phyloP scores from a whole-genome alignment of 495 filamentous ascomycete genomes.

The Friedmanniomyces simplex region DNA sequence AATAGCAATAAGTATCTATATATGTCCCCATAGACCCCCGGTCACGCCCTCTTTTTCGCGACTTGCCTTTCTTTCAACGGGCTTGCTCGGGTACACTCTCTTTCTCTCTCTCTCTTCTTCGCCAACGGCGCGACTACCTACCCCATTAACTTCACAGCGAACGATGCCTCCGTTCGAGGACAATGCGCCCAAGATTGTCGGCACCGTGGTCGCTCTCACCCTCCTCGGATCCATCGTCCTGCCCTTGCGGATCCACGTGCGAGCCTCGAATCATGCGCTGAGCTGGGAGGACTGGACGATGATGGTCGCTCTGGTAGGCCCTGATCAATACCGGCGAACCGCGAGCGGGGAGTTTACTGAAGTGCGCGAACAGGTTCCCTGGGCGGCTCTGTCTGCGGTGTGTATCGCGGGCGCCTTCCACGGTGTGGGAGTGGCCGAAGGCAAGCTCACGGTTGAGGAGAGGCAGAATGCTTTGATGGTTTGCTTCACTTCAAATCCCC shows the following conservation, averaged over 20 bases:
- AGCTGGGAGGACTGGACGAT: constrained; percentile 3
- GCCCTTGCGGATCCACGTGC: background rate
- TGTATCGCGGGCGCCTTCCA: background rate
- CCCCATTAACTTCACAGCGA: no score
- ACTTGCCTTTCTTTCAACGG: no score
- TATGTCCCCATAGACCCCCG: background rate
- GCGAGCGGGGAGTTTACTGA: no score
- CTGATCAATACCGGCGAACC: background rate
- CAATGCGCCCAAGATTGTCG: background rate
- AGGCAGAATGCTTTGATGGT: background rate
- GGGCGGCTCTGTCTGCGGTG: background rate
- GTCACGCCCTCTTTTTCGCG: background rate
- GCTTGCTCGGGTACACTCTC: no score
- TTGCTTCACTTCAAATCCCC: background rate
- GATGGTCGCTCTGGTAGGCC: background rate
- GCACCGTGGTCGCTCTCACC: background rate
- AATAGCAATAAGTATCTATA: no score
- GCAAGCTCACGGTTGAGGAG: background rate
- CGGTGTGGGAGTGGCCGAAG: background rate
- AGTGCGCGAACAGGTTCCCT: no score
- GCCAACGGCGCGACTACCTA: no score
- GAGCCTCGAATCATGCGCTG: background rate
- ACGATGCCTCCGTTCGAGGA: background rate
- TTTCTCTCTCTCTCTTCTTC: background rate
- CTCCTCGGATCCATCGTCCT: background rate